Evolutionary conservation across 2,329 filamentous ascomycete genomes (phyloP).

Genomic region (Epichloe brachyelytri): DNA sequence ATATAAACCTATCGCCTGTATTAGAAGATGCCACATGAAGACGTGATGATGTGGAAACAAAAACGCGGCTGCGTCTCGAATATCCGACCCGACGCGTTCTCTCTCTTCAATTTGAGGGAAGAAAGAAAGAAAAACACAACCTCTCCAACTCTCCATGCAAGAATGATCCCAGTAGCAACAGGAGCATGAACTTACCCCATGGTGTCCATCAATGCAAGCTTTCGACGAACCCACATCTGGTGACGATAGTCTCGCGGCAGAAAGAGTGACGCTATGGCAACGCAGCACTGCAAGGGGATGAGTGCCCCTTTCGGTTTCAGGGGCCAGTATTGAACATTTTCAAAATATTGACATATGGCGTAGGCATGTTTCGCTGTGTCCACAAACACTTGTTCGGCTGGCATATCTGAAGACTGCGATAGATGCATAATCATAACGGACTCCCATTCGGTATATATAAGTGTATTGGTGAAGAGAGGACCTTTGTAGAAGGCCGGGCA

Average conservation of each 20-base stretch:
- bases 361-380: conserved; percentile 52
- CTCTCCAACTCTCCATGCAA: too few species aligned
- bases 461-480: conserved; percentile 61
- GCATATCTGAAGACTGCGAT: conserved; percentile 51
- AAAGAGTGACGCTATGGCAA: conserved; percentile 67
- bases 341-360: conserved; percentile 64
- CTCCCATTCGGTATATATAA: conserved; percentile 63
- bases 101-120: neutral
- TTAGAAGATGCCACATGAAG: neutral
- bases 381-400: conserved; percentile 34
- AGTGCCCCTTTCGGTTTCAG: conserved; percentile 56
- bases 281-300: conserved; percentile 58
- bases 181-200: conserved; percentile 50
- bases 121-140: neutral
- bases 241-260: conserved; percentile 63
- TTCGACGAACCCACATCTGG: conserved; percentile 66
- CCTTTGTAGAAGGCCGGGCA: conserved; percentile 53
- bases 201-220: conserved; percentile 65
- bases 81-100: neutral
- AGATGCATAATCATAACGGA: conserved; percentile 70
- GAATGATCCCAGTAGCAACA: too few species aligned
- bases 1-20: conserved; percentile 56
- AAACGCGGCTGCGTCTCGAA: neutral
- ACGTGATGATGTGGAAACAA: neutral
- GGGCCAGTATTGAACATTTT: conserved; percentile 62